phyloP scores from a whole-genome alignment of 208 protist species.

The Lotmaria passim region DNA sequence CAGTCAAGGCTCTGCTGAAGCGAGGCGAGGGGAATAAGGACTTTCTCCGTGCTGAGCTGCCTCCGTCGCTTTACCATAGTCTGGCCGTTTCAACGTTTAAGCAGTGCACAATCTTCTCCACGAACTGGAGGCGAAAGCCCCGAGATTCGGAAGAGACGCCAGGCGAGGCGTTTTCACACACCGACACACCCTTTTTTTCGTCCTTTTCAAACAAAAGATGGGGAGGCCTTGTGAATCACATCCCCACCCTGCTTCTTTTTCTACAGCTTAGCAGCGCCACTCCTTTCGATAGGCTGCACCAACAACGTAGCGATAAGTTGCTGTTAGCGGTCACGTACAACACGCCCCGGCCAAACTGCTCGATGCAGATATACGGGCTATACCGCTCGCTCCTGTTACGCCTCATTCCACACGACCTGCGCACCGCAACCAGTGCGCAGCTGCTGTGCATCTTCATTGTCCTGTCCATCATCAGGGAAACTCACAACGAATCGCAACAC shows the following conservation, averaged over 20 bases:
- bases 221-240: background rate
- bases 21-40: background rate
- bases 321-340: background rate
- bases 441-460: background rate
- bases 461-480: background rate
- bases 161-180: no score
- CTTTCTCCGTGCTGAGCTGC: background rate
- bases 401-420: constrained; percentile 1
- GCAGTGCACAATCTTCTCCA: background rate
- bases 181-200: background rate
- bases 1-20: constrained; percentile 7
- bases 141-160: background rate
- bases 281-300: background rate
- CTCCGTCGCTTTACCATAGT: background rate
- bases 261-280: background rate
- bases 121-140: background rate
- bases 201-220: background rate
- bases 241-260: background rate
- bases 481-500: background rate
- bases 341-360: background rate
- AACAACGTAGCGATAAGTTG: background rate
- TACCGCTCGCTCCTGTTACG: background rate
- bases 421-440: background rate
- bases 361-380: background rate
- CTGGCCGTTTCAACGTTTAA: background rate